Conservation (phyloP, 495 filamentous ascomycete species). For the Xylaria bambusicola region DNA sequence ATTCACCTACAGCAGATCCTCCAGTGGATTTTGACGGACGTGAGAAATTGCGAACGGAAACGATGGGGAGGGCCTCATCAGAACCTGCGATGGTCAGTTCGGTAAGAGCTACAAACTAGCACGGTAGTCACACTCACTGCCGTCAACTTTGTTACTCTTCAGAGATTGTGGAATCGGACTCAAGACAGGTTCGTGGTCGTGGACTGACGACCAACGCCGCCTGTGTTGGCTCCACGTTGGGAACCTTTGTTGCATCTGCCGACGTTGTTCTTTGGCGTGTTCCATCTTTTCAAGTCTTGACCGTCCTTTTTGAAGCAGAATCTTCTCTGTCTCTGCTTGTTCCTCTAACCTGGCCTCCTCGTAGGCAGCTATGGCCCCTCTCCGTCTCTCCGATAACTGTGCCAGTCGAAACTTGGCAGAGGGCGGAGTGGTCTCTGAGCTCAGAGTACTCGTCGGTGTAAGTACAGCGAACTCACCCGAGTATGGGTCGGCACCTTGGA, state of each 20-base stretch:
- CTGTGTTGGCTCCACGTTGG: conserved; percentile 43
- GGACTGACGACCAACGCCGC: conserved; percentile 51
- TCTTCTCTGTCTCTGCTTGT: conserved; percentile 31
- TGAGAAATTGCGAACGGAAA: conserved; percentile 23
- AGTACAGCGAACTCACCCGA: conserved; percentile 51
- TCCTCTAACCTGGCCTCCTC: conserved; percentile 31
- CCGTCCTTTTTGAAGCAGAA: conserved; percentile 30
- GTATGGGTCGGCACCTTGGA: conserved; percentile 55
- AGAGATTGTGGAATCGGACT: conserved; percentile 50
- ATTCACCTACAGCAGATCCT: background rate
- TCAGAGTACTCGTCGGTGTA: conserved; percentile 40
- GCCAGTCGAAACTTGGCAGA: conserved; percentile 28
- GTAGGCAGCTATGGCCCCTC: conserved; percentile 34
- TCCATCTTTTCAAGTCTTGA: conserved; percentile 36
- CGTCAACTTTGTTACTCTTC: conserved; percentile 28
- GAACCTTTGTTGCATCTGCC: conserved; percentile 33
- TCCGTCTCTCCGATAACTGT: conserved; percentile 30
- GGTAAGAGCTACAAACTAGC: background rate
- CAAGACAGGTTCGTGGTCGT: conserved; percentile 42
- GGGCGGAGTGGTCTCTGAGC: conserved; percentile 25
- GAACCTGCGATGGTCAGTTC: conserved; percentile 21
- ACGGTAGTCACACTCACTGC: conserved; percentile 27
- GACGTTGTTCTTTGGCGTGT: conserved; percentile 37
- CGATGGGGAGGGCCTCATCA: conserved; percentile 8
- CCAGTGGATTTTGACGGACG: conserved; percentile 14